phyloP scores from a whole-genome alignment of 1,139 yeast species.

The Suhomyces bolitotheri region DNA sequence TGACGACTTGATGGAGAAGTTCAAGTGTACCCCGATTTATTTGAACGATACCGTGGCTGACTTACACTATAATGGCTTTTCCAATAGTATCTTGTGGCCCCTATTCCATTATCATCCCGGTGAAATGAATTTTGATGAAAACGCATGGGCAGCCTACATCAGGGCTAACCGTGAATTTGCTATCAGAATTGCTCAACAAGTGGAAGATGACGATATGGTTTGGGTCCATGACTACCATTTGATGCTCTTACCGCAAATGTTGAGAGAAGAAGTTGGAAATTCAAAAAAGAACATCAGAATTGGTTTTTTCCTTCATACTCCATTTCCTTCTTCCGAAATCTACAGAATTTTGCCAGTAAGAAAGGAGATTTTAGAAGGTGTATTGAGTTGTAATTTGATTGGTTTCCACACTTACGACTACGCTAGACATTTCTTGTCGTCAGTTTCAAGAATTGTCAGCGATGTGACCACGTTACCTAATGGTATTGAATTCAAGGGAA shows the following conservation, averaged over 20 bases:
- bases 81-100: slow-evolving; percentile 94
- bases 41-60: slow-evolving; percentile 88
- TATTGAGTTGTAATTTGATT: slow-evolving; percentile 87
- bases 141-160: slow-evolving; percentile 97
- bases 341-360: slow-evolving; percentile 95
- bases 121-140: slow-evolving; percentile 96
- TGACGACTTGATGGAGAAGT: slow-evolving; percentile 68
- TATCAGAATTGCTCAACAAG: slow-evolving; percentile 64
- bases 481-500: slow-evolving; percentile 77
- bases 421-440: slow-evolving; percentile 93
- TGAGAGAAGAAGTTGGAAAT: slow-evolving; percentile 61
- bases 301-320: slow-evolving; percentile 96
- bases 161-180: slow-evolving; percentile 91
- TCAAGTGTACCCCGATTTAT: slow-evolving; percentile 89
- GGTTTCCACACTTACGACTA: slow-evolving; percentile 99
- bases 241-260: slow-evolving; percentile 91
- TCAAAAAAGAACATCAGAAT: slow-evolving; percentile 60
- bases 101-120: slow-evolving; percentile 98
- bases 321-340: slow-evolving; percentile 96
- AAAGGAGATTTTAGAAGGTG: slow-evolving; percentile 87
- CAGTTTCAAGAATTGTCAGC: slow-evolving; percentile 79
- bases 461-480: slow-evolving; percentile 85
- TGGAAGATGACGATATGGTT: slow-evolving; percentile 81
- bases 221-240: slow-evolving; percentile 99
- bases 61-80: slow-evolving; percentile 93